Percentiles rank a stretch among this genome's conserved stretches.
These are phyloP conservation scores for Carex kokanica DNA, from an alignment of 176 grass and related monocot genomes.

Conservation along the genomic window DNA sequence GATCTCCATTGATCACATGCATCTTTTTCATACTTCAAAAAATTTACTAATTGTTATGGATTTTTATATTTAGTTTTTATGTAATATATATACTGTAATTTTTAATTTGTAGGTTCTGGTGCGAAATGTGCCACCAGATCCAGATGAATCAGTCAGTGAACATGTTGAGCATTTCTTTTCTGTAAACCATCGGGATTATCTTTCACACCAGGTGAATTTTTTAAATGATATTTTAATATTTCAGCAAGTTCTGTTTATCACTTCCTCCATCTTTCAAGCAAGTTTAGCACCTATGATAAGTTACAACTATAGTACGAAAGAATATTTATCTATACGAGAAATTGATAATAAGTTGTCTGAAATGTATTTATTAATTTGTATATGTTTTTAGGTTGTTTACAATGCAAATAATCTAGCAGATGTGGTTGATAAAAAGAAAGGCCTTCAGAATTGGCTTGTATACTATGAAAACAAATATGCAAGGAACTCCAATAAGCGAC, in stretches of 20 bases:
- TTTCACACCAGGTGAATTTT: slow-evolving; percentile 67
- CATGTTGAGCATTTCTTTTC: slow-evolving; percentile 98
- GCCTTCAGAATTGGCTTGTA: slow-evolving; percentile 83
- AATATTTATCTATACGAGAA: not conserved
- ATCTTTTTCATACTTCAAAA: not conserved
- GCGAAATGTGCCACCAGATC: slow-evolving; percentile 82
- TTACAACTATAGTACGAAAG: not conserved
- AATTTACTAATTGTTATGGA: not conserved
- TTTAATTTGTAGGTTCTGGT: slow-evolving; percentile 65
- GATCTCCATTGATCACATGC: slow-evolving; percentile 28
- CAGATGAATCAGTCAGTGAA: slow-evolving; percentile 90
- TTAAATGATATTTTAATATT: not conserved
- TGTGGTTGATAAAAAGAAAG: slow-evolving; percentile 68
- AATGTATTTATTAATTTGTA: not conserved
- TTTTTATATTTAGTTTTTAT: not conserved
- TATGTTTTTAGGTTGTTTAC: slow-evolving; percentile 56
- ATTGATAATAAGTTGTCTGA: not conserved
- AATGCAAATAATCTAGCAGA: slow-evolving; percentile 80
- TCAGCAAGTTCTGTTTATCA: not conserved
- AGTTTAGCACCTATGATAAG: not conserved
- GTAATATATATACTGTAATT: not conserved
- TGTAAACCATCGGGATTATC: slow-evolving; percentile 95
- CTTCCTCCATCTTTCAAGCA: not conserved
- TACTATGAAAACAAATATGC: slow-evolving; percentile 76
- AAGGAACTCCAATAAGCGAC: slow-evolving; percentile 43